A percentile compares a stretch with the other conserved stretches of the same genome.
These are phyloP conservation scores for Haplosporangium sp. DNA, from an alignment of 371 early-diverging fungal genomes.

Conservation along the genomic window DNA sequence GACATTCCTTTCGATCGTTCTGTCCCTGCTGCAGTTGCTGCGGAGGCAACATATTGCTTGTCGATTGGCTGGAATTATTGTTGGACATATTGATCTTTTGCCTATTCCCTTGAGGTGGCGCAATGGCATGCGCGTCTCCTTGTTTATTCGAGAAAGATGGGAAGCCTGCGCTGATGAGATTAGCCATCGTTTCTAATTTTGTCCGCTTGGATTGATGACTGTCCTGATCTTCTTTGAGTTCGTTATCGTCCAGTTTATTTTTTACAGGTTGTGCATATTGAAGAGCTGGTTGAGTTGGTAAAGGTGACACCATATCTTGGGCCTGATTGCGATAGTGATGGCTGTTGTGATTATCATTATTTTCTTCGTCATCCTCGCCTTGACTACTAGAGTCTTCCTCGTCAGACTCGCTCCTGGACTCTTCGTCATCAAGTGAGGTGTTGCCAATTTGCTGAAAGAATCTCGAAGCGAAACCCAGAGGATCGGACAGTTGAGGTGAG, in stretches of 20 bases:
- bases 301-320: no score
- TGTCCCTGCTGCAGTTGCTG: no score
- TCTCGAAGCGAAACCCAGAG: constrained; percentile 47
- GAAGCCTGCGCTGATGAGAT: constrained; percentile 36
- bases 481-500: constrained; percentile 32
- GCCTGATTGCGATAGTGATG: neutral
- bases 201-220: constrained; percentile 30
- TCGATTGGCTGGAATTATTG: constrained; percentile 1
- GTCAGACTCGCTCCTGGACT: constrained; percentile 28
- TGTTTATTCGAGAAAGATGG: neutral
- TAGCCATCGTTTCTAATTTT: constrained; percentile 34
- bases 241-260: constrained; percentile 11
- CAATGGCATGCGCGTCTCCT: neutral
- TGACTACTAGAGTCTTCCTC: constrained; percentile 11
- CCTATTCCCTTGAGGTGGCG: neutral
- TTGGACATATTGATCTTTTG: constrained; percentile 7
- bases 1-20: no score
- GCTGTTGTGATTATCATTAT: neutral
- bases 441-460: constrained; percentile 53
- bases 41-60: no score
- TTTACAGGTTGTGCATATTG: neutral
- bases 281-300: no score
- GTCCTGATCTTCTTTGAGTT: neutral
- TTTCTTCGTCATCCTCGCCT: constrained; percentile 5
- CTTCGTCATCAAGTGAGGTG: constrained; percentile 24